These are phyloP conservation scores for Plasmodium blacklocki DNA, from an alignment of 169 alveolate species.

Conservation along the genomic window DNA sequence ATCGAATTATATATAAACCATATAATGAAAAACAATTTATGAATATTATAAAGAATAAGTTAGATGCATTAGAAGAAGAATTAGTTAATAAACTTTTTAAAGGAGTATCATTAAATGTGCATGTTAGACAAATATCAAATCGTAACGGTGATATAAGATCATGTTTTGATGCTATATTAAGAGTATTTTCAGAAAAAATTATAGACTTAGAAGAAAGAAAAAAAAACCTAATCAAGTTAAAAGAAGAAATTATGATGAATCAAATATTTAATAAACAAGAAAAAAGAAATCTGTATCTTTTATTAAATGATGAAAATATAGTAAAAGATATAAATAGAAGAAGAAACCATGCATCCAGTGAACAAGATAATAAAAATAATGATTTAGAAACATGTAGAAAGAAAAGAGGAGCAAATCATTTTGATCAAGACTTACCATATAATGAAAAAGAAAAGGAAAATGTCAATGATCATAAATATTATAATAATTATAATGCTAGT, in stretches of 20 bases:
- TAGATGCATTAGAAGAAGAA: constrained; percentile 51
- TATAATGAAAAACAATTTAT: constrained; percentile 65
- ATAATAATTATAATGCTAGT: background rate
- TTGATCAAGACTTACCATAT: background rate
- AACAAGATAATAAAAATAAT: background rate
- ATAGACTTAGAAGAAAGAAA: constrained; percentile 65
- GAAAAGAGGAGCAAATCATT: background rate
- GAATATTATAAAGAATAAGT: constrained; percentile 43
- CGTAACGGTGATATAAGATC: constrained; percentile 70
- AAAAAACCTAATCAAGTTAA: constrained; percentile 51
- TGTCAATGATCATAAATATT: background rate
- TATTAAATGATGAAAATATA: constrained; percentile 22
- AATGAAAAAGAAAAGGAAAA: constrained; percentile 1
- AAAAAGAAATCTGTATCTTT: constrained; percentile 39
- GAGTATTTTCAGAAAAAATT: constrained; percentile 54
- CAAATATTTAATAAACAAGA: constrained; percentile 60
- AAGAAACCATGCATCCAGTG: background rate
- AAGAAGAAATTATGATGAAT: constrained; percentile 70
- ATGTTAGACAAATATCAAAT: constrained; percentile 72
- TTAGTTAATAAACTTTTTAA: constrained; percentile 50
- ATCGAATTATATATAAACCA: constrained; percentile 70
- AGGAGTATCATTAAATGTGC: constrained; percentile 69
- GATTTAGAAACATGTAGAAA: constrained; percentile 3
- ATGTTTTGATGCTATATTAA: constrained; percentile 66
- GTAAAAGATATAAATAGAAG: constrained; percentile 1